Evolutionary conservation across 225 moss, liverwort and hornwort species (phyloP), one percentile per base, ranked within the genome.

Genomic region (Takakia lepidozioides): DNA sequence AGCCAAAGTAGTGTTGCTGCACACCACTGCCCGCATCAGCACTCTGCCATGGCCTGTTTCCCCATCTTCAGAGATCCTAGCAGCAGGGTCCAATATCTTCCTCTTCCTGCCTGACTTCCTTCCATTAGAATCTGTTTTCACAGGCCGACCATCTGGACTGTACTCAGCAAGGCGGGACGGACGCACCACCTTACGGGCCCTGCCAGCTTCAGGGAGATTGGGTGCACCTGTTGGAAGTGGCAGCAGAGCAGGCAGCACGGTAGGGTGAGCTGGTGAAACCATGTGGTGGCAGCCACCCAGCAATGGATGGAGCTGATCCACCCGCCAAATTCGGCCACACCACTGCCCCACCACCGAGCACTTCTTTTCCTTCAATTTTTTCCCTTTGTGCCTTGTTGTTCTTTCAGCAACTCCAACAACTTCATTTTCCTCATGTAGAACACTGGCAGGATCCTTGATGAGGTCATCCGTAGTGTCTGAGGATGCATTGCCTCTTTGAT

Each of bases 321-420:
- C 66, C 58, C 88, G 70, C 93, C 88, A 93, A 34, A 78, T 81
- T 57, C 67, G 74, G 34, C 93, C 93, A 57, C 93, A 93, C 85
- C 81, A 93, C 46, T 64, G 78, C 48, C 88, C 78, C 38, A 73
- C 58, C 50, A 93, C 70, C 29, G 50, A 63, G 27, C 73, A 75
- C 52, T 78, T 83, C 52, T 88, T 88, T 65, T 88, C 88, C 55
- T 81, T 75, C 2, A 67, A 60, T 19, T 22, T 73, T 29, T 66
- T 73, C 70, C 87, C 68, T 64, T 85, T 67, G 36, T 26, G 19
- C 65, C 66, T 59, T 22, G 65, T 61, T 66, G 67, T 52, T 36
- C 65, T 66, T 35, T 59, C 69, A 55, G 62, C 57, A 26, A 81
- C 92, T 51, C 67, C 84, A 63, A 57, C 74, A 46, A 66, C 69